These are phyloP conservation scores for Cladorrhinum sp. DNA, from an alignment of 2,329 filamentous ascomycete genomes.

Conservation along the genomic window DNA sequence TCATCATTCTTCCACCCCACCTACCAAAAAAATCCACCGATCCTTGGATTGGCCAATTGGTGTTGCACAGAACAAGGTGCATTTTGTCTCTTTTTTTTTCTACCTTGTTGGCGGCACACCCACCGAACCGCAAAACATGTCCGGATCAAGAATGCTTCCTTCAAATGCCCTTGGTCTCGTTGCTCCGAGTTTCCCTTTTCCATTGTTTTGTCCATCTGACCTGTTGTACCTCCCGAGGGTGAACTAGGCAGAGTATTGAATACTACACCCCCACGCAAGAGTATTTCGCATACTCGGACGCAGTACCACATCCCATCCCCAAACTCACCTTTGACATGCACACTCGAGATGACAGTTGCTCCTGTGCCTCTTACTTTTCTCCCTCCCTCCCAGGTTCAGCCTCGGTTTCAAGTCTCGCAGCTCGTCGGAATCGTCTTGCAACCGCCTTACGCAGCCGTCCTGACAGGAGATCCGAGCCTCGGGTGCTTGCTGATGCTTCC, in stretches of 20 bases:
- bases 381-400: background rate
- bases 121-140: background rate
- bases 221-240: background rate
- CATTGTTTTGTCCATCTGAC: background rate
- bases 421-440: background rate
- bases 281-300: too few relatives aligned
- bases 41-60: background rate
- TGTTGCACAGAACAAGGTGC: background rate
- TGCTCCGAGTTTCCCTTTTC: background rate
- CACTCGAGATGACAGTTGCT: too few relatives aligned
- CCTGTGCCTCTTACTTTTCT: background rate
- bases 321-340: background rate
- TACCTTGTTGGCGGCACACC: background rate
- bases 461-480: background rate
- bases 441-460: background rate
- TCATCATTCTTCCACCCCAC: background rate
- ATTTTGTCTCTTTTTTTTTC: too few relatives aligned
- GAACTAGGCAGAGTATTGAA: background rate
- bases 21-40: too few relatives aligned
- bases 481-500: background rate
- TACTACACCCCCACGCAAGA: constrained; percentile 1
- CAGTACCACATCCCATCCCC: too few relatives aligned
- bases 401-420: background rate
- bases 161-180: background rate
- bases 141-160: background rate